Percentiles rank a stretch among this genome's conserved stretches.
Evolutionary conservation across 495 filamentous ascomycete species (phyloP).

Genomic region (Neurospora hispaniola): DNA sequence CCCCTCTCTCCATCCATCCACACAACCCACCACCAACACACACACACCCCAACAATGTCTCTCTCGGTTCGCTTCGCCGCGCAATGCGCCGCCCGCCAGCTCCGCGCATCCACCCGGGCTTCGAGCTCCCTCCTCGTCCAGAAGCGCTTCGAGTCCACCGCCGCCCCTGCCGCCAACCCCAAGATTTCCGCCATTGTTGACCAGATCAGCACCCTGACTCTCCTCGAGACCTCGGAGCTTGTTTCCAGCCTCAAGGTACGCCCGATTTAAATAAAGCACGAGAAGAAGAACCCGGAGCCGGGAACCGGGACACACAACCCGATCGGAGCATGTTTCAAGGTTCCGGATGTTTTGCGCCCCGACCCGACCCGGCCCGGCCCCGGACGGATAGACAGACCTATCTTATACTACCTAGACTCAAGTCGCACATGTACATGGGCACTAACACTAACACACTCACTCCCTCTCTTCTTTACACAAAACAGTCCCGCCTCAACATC

Average conservation of each 20-base stretch:
- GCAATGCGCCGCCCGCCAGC: constrained; percentile 48
- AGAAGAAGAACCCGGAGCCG: background rate
- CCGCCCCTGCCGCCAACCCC: constrained; percentile 56
- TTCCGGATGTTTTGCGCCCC: background rate
- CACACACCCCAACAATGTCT: constrained; percentile 37
- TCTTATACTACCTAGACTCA: background rate
- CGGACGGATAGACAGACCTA: background rate
- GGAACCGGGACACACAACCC: background rate
- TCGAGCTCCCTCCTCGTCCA: constrained; percentile 28
- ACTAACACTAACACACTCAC: background rate
- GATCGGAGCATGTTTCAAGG: background rate
- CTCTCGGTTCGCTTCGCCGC: constrained; percentile 46
- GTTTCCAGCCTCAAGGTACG: constrained; percentile 80
- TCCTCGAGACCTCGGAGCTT: constrained; percentile 93
- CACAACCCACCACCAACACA: background rate
- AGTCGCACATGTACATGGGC: background rate
- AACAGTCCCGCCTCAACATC: constrained; percentile 87
- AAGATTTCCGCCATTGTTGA: constrained; percentile 92
- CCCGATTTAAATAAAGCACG: background rate
- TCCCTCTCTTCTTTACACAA: background rate
- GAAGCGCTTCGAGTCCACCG: constrained; percentile 59
- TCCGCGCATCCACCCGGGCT: constrained; percentile 32
- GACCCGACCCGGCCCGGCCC: background rate
- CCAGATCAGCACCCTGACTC: constrained; percentile 94
- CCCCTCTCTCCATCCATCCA: background rate